Evolutionary conservation across 306 rosid genomes (phyloP).

Genomic region (Corylus heterophylla): DNA sequence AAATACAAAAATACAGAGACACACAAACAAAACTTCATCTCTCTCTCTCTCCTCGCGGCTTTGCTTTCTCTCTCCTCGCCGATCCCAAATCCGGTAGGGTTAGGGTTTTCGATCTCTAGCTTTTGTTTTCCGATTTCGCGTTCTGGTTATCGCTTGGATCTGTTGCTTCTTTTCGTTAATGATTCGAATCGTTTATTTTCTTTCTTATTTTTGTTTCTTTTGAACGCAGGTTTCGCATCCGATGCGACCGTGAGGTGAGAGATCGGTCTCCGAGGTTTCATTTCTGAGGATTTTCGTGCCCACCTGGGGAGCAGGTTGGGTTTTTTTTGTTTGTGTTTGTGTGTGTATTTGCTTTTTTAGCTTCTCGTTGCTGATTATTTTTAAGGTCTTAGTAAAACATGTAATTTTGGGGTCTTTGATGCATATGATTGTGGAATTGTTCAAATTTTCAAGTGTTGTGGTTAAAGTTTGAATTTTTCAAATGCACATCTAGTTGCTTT

Average conservation of each 20-base stretch:
- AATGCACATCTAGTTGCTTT: neutral
- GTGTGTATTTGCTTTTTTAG: neutral
- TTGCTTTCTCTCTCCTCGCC: conserved; percentile 49
- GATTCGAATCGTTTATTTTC: conserved; percentile 4
- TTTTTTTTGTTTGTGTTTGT: neutral
- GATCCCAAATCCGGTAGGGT: conserved; percentile 59
- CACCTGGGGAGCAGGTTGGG: conserved; percentile 39
- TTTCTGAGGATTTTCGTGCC: conserved; percentile 31
- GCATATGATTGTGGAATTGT: neutral
- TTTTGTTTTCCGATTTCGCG: neutral
- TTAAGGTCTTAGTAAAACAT: neutral
- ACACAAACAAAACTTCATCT: conserved; percentile 37
- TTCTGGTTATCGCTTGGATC: neutral
- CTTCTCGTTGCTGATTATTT: neutral
- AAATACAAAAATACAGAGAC: conserved; percentile 31
- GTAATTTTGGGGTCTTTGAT: neutral
- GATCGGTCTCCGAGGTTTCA: conserved; percentile 46
- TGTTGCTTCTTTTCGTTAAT: neutral
- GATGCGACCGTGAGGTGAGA: conserved; percentile 60
- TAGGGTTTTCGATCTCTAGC: conserved; percentile 48
- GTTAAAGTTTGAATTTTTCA: neutral
- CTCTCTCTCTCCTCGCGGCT: conserved; percentile 27
- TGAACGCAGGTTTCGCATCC: conserved; percentile 33
- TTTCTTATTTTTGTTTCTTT: neutral
- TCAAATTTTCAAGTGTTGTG: neutral